Base-by-base conservation (phyloP, 2,329 filamentous ascomycete species). In the Talaromyces islandicus region DNA sequence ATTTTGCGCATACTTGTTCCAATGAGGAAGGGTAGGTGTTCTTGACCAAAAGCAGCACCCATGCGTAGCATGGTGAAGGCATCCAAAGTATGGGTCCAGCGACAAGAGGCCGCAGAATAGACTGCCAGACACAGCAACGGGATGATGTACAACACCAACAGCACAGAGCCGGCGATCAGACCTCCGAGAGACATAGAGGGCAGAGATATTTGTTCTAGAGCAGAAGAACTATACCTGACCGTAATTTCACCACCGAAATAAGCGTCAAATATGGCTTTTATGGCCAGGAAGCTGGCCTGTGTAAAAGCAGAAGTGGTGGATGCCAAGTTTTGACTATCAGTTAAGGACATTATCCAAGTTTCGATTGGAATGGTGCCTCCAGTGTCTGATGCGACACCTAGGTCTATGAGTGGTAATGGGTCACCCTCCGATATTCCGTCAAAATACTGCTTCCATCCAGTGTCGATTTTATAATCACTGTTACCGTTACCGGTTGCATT, bases 11-110 rank as follows among this genome's bases (percentile, higher is more conserved):
- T 52, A 43, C 32, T 50, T 21, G 12, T 56, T 14, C 52, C 52
- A 32, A 60, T 7, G 7, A 60, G 58, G 4, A 60, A 56, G 10
- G 58, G 58, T n/a, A 60, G 30, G 19, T 60, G 52, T 19, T 60
- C 41, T 19, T 56, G 53, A 3, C 58, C 53, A 7, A 56, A 25
- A 24, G 58, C 58, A 4, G 58, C 58, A 10, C 58, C 58, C 58
- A 60, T 60, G 43, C 58, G 58, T 41, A 60, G 38, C 53, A 60
- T 56, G 43, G 58, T 60, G 6, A 60, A 60, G 17, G 58, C 58
- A 7, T 60, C 53, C 4, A 60, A 46, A 17, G 58, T 56, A 51
- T 56, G 1, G 17, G 53, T 60, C 58, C 58, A 60, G 24, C 52
- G 43, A 52, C n/a, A 11, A 12, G 38, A 21, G 30, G 21, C 19